A percentile compares a stretch with the other conserved stretches of the same genome.
These are phyloP conservation scores for Phytophthora chlamydospora DNA, from an alignment of 352 stramenopile genomes.

Conservation along the genomic window DNA sequence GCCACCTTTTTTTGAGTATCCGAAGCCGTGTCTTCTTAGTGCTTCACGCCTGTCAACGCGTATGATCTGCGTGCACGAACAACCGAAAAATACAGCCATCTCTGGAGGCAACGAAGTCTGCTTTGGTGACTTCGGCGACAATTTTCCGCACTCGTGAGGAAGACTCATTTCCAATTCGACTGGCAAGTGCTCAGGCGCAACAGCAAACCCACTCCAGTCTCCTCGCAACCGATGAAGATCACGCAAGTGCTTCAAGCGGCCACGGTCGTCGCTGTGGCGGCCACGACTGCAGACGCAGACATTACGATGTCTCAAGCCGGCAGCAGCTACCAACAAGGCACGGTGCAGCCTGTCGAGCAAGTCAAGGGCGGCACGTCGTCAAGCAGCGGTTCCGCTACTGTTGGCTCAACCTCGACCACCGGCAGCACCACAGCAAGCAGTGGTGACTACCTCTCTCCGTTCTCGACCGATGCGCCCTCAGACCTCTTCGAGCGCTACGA, in stretches of 20 bases:
- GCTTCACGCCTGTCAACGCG: slow-evolving; percentile 13
- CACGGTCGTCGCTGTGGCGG: slow-evolving; percentile 7
- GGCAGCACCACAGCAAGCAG: slow-evolving; percentile 6
- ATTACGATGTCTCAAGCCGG: slow-evolving; percentile 29
- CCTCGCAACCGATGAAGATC: slow-evolving; percentile 35
- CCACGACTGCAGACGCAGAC: slow-evolving; percentile 10
- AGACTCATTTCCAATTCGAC: slow-evolving; percentile 38
- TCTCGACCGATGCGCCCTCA: slow-evolving; percentile 55
- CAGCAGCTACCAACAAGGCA: slow-evolving; percentile 30
- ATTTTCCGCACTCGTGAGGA: slow-evolving; percentile 12
- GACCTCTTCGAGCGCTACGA: slow-evolving; percentile 63
- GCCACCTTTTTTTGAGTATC: slow-evolving; percentile 25
- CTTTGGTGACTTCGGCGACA: slow-evolving; percentile 12
- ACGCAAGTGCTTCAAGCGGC: slow-evolving; percentile 31
- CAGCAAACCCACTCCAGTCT: slow-evolving; percentile 15
- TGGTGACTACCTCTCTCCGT: slow-evolving; percentile 43
- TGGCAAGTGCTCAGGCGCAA: slow-evolving; percentile 22
- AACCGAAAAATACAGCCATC: slow-evolving; percentile 19
- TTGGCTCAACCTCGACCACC: slow-evolving; percentile 14
- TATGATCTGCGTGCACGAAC: slow-evolving; percentile 2
- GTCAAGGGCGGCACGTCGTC: slow-evolving; percentile 4
- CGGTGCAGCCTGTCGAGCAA: slow-evolving; percentile 23
- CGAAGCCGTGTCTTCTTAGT: slow-evolving; percentile 28
- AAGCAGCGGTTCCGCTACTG: slow-evolving; percentile 9
- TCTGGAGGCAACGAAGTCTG: not conserved